A percentile compares a stretch with the other conserved stretches of the same genome.
Conservation (phyloP, 257 asterid species). For the Petrea volubilis region DNA sequence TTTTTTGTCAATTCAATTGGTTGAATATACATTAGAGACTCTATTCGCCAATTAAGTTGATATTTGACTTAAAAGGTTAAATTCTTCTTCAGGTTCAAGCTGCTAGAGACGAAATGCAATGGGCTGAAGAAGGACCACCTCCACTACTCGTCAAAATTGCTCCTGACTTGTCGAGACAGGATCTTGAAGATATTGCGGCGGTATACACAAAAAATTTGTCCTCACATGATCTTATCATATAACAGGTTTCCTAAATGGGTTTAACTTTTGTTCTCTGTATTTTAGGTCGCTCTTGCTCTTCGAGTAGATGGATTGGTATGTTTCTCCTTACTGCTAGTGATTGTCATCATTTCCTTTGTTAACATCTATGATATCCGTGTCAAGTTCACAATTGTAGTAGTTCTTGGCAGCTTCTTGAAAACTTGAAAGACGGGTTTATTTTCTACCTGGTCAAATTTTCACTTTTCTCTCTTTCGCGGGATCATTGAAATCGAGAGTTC, state of each 20-base stretch:
- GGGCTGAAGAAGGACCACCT: slow-evolving; percentile 99
- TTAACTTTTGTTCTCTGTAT: slow-evolving; percentile 27
- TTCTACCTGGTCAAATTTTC: no score
- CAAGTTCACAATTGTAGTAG: neutral
- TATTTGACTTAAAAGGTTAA: neutral
- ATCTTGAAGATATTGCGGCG: slow-evolving; percentile 96
- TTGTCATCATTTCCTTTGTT: neutral
- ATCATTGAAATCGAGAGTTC: neutral
- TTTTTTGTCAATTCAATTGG: slow-evolving; percentile 6
- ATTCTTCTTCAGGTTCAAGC: slow-evolving; percentile 74
- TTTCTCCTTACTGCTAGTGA: slow-evolving; percentile 7
- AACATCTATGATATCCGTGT: neutral
- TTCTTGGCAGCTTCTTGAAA: neutral
- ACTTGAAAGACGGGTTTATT: neutral
- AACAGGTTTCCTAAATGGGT: no score
- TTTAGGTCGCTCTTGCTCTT: slow-evolving; percentile 95
- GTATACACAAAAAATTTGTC: slow-evolving; percentile 43
- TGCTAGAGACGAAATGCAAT: slow-evolving; percentile 99
- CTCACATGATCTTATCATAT: neutral
- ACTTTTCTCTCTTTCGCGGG: no score
- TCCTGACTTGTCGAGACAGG: slow-evolving; percentile 92
- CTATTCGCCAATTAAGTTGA: neutral
- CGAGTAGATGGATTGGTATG: slow-evolving; percentile 95
- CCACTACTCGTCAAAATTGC: slow-evolving; percentile 96
- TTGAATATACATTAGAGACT: slow-evolving; percentile 1